Evolutionary conservation across 108 stramenopile species (phyloP).

Genomic region (Fistulifera solaris): DNA sequence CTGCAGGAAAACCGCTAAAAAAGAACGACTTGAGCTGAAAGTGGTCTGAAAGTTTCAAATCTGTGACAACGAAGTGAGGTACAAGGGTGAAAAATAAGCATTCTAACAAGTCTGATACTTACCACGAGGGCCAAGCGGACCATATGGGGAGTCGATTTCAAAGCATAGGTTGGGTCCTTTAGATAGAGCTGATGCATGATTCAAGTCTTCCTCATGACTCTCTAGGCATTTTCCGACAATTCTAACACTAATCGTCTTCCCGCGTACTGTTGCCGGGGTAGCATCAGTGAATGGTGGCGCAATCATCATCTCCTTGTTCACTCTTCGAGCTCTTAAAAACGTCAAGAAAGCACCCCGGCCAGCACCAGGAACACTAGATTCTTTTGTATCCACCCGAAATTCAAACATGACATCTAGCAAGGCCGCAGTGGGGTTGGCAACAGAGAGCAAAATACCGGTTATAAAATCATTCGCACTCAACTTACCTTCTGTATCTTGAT

Average conservation of each 20-base stretch:
- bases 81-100: slow-evolving; percentile 9
- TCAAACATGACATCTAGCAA: slow-evolving; percentile 40
- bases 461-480: too few species aligned
- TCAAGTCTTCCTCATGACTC: background rate
- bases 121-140: slow-evolving; percentile 12
- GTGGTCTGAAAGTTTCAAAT: background rate
- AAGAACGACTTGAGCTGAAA: slow-evolving; percentile 44
- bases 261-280: slow-evolving; percentile 24
- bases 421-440: too few species aligned
- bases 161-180: background rate
- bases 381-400: slow-evolving; percentile 30
- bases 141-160: background rate
- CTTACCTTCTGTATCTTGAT: too few species aligned
- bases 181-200: background rate
- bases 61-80: background rate
- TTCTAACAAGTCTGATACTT: slow-evolving; percentile 9
- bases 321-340: slow-evolving; percentile 43
- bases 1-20: slow-evolving; percentile 23
- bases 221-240: background rate
- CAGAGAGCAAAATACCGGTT: too few species aligned
- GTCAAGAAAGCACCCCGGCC: slow-evolving; percentile 63
- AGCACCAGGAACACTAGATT: slow-evolving; percentile 43
- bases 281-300: slow-evolving; percentile 26
- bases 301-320: slow-evolving; percentile 24
- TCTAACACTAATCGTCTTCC: background rate